phyloP scores from a whole-genome alignment of 139 green algal genomes.

The Limnomonas spitsbergensis region DNA sequence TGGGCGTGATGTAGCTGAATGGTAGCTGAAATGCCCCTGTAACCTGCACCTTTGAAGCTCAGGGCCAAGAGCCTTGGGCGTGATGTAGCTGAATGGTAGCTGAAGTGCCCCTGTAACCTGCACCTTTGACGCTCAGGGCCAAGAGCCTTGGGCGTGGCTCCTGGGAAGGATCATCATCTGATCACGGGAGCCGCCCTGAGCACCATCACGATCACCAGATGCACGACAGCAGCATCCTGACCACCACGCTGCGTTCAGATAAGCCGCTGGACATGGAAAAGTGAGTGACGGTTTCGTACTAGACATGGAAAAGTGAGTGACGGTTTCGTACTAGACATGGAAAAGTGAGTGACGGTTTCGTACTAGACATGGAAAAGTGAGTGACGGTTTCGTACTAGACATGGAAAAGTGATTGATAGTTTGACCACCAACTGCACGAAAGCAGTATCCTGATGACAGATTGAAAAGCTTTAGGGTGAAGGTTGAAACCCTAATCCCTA shows the following conservation, averaged over 20 bases:
- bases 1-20: no score
- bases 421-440: no score
- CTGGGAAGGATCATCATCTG: not conserved
- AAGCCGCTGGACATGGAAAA: constrained; percentile 6
- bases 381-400: no score
- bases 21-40: no score
- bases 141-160: not conserved
- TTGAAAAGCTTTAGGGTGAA: not conserved
- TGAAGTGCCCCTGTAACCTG: not conserved
- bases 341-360: not conserved
- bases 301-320: not conserved
- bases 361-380: no score
- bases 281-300: not conserved
- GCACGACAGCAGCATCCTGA: constrained; percentile 10
- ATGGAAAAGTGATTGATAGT: no score
- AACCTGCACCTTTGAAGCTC: not conserved
- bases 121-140: not conserved
- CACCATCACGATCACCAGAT: not conserved
- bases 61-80: not conserved
- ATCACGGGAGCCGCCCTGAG: not conserved
- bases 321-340: not conserved
- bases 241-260: not conserved
- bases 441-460: not conserved
- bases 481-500: no score
- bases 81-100: not conserved